A percentile compares a stretch with the other conserved stretches of the same genome.
These are phyloP conservation scores for Fomes fomentarius DNA, from an alignment of 1,284 basidiomycete genomes.

Conservation along the genomic window DNA sequence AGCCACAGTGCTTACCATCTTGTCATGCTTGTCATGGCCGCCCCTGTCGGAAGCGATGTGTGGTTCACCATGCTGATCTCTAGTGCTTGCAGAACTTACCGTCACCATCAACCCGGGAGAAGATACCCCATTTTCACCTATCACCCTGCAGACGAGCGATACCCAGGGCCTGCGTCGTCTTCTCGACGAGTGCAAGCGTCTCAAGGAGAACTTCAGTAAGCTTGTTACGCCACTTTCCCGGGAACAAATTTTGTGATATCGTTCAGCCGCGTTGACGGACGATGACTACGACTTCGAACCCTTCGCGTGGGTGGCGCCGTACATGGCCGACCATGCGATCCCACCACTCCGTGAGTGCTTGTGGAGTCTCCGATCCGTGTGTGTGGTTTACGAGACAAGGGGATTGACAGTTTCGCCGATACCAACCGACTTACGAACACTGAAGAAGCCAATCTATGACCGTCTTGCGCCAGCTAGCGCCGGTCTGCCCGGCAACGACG, in stretches of 20 bases:
- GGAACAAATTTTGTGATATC: background rate
- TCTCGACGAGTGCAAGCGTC: conserved; percentile 51
- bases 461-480: conserved; percentile 63
- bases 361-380: background rate
- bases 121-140: conserved; percentile 29
- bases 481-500: conserved; percentile 63
- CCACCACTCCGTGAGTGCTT: conserved; percentile 17
- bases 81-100: conserved; percentile 37
- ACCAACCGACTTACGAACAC: conserved; percentile 56
- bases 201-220: conserved; percentile 46
- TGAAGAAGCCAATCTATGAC: conserved; percentile 46
- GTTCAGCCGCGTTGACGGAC: conserved; percentile 9
- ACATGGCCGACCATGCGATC: conserved; percentile 13
- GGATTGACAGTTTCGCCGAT: conserved; percentile 35
- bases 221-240: background rate
- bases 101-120: conserved; percentile 49
- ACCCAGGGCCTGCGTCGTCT: conserved; percentile 46
- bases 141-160: conserved; percentile 51
- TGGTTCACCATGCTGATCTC: background rate
- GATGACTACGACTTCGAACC: conserved; percentile 18
- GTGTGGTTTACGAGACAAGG: background rate
- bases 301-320: conserved; percentile 40
- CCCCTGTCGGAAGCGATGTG: background rate
- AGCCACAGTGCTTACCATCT: too few relatives aligned
- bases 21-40: too few relatives aligned